Evolutionary conservation across 345 rosid species (phyloP).

Genomic region (Syzygium oleosum): DNA sequence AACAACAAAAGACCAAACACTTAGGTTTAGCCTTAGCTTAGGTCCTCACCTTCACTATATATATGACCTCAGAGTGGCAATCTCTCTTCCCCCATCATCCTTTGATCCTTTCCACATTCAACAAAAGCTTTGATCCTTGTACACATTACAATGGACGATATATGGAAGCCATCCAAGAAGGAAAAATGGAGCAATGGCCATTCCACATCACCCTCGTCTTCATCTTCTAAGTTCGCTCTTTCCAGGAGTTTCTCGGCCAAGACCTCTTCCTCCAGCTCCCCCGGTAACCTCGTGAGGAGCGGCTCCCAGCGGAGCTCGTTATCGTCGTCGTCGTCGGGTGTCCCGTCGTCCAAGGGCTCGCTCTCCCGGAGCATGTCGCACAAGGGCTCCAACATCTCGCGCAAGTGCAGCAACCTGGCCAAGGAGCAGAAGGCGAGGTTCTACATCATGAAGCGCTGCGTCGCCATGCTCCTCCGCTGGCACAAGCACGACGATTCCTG

Average conservation of each 20-base stretch:
- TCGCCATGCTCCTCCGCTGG: constrained; percentile 16
- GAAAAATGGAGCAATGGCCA: neutral
- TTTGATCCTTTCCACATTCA: neutral
- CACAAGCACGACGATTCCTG: constrained; percentile 7
- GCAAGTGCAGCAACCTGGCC: constrained; percentile 13
- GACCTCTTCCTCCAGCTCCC: neutral
- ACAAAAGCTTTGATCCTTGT: neutral
- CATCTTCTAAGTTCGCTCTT: neutral
- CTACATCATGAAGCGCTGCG: constrained; percentile 17
- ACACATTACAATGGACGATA: neutral
- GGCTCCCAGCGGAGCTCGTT: constrained; percentile 1
- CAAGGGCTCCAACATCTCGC: constrained; percentile 2
- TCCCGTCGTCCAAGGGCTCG: neutral
- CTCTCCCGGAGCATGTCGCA: constrained; percentile 11
- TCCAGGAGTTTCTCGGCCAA: constrained; percentile 13
- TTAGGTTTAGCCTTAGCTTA: neutral
- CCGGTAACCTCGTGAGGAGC: neutral
- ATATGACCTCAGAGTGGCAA: neutral
- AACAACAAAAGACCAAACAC: neutral
- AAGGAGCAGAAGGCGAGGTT: constrained; percentile 14
- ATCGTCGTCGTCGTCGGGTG: neutral
- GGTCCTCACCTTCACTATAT: neutral
- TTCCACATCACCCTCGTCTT: neutral
- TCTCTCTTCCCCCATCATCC: neutral
- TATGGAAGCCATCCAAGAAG: constrained; percentile 7